Conservation (phyloP, 2,329 filamentous ascomycete genomes). For the Fusarium burgessii region DNA sequence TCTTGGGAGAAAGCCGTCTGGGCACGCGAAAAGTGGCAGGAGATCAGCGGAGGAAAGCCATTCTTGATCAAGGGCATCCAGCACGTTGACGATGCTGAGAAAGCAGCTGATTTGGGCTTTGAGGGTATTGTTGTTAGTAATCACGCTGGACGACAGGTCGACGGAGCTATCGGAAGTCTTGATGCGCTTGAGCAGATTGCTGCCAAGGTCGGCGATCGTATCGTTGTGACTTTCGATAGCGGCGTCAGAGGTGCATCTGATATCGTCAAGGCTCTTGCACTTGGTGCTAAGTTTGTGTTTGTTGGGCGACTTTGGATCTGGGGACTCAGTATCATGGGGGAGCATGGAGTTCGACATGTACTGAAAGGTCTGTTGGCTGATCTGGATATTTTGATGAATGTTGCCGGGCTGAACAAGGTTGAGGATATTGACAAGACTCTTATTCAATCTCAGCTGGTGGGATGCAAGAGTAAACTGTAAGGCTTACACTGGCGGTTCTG, state of each 20-base stretch:
- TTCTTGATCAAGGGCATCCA: conserved; percentile 29
- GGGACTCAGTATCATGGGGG: conserved; percentile 22
- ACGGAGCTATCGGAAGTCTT: conserved; percentile 10
- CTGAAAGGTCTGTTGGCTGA: conserved; percentile 11
- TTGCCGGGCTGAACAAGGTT: conserved; percentile 1
- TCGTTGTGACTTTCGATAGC: conserved; percentile 22
- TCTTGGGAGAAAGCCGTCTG: conserved; percentile 23
- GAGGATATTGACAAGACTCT: conserved; percentile 7
- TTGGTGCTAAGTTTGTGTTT: conserved; percentile 30
- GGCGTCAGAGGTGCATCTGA: conserved; percentile 25
- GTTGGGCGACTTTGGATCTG: conserved; percentile 21
- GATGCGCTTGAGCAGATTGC: conserved; percentile 10
- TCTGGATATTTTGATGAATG: conserved; percentile 15
- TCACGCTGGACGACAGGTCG: conserved; percentile 6
- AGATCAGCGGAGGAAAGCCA: conserved; percentile 13
- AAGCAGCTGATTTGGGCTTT: conserved; percentile 12
- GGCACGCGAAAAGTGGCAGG: conserved; percentile 17
- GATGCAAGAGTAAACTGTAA: background rate
- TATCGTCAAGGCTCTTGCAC: conserved; percentile 24
- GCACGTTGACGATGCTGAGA: conserved; percentile 6
- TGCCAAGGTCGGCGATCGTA: conserved; percentile 12
- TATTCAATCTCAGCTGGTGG: background rate
- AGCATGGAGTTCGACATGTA: conserved; percentile 23
- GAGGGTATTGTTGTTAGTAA: conserved; percentile 12
- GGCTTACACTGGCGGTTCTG: too few species aligned